Base-by-base conservation (phyloP, 129 eudicot genomes). In the Artemisia argyi region DNA sequence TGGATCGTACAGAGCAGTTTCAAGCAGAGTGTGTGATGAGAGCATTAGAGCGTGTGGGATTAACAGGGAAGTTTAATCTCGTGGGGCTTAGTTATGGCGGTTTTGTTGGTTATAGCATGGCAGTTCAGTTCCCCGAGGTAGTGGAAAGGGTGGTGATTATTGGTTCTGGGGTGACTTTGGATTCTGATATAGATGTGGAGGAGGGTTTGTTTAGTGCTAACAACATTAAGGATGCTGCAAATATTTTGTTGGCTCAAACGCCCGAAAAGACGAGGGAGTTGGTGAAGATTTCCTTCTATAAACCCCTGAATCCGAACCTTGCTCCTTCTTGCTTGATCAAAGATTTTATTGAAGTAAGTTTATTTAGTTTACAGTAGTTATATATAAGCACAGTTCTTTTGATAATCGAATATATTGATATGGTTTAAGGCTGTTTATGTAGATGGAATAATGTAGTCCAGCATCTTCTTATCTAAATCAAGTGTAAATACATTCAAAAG, bases 41-140 rank as follows among this genome's bases (percentile, higher is more conserved):
- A 70, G 42, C 83, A 13, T 66, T 84, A 85, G 86, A 73, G 57
- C 61, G 17, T n/a, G 55, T 61, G 35, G 90, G 86, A 24, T 83
- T 84, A 9, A 69, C 7, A 6, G 11, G 16, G 54, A 64, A 57
- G 61, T 81, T 85, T 80, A 67, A 65, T 50, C 71, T 90, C 16
- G 94, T 77, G 61, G 97, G 97, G 56, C 65, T 90, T 28, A 90
- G 95, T 65, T 90, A 90, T 54, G 97, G 97, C 24, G 95, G 95
- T 20, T 87, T 87, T 73, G 97, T 90, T 30, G 97, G 83, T 69
- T 90, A 90, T 65, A 85, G 85, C 48, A 76, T 90, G 82, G 94
- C 94, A 48, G 87, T 79, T 44, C 88, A 81, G 79, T 87, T 78
- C 53, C 87, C 87, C 6, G 85, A 79, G 65, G 82, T 76, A 61